These are phyloP conservation scores for Aethionema arabicum DNA, from an alignment of 345 rosid genomes.

Conservation along the genomic window DNA sequence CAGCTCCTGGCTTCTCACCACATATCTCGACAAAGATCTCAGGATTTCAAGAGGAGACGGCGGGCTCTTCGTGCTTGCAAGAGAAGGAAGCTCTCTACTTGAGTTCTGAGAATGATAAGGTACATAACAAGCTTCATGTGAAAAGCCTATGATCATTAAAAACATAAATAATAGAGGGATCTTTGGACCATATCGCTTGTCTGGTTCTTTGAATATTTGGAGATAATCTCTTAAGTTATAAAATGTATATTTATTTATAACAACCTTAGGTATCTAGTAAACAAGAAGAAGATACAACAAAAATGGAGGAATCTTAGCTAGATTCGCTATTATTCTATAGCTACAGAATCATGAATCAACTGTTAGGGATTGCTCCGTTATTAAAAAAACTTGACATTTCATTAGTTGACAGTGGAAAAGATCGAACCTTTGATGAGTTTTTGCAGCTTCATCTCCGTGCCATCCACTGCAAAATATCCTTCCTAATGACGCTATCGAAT, in stretches of 20 bases:
- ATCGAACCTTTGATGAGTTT: neutral
- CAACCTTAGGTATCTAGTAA: neutral
- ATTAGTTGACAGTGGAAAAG: neutral
- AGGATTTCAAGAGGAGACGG: slow-evolving; percentile 96
- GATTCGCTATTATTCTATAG: too few relatives aligned
- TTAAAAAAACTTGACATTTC: neutral
- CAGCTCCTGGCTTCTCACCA: slow-evolving; percentile 80
- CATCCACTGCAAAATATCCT: slow-evolving; percentile 80
- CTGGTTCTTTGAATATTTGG: neutral
- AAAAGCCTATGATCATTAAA: slow-evolving; percentile 14
- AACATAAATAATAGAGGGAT: slow-evolving; percentile 24
- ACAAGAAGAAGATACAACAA: neutral
- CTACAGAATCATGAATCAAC: neutral
- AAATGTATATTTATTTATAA: neutral
- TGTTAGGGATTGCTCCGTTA: neutral
- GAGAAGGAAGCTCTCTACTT: slow-evolving; percentile 87
- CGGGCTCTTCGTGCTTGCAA: slow-evolving; percentile 88
- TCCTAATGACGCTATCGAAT: slow-evolving; percentile 46
- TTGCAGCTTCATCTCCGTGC: slow-evolving; percentile 22
- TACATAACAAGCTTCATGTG: slow-evolving; percentile 35
- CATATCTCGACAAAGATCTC: slow-evolving; percentile 85
- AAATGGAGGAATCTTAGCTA: slow-evolving; percentile 3
- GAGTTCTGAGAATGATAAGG: slow-evolving; percentile 35
- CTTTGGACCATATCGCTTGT: neutral
- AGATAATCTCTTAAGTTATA: neutral